Conservation (phyloP, 495 filamentous ascomycete species). For the Xylaria bambusicola region DNA sequence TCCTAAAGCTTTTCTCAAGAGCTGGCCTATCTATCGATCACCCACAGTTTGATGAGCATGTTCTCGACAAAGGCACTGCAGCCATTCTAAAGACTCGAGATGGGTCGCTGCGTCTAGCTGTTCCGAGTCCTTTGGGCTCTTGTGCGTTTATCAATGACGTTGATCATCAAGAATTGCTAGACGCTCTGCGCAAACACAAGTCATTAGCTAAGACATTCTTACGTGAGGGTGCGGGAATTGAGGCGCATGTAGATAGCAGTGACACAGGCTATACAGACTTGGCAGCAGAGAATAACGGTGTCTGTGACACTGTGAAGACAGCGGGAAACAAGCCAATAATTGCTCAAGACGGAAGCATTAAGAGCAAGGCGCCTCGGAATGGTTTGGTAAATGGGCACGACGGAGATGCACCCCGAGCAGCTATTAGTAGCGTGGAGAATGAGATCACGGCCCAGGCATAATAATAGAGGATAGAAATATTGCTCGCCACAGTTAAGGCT, state of each 20-base stretch:
- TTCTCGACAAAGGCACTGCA: slow-evolving; percentile 59
- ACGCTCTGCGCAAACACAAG: slow-evolving; percentile 56
- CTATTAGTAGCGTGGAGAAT: slow-evolving; percentile 9
- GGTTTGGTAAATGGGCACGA: slow-evolving; percentile 15
- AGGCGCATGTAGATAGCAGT: slow-evolving; percentile 62
- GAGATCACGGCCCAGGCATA: slow-evolving; percentile 28
- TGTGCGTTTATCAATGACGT: slow-evolving; percentile 64
- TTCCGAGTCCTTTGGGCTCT: slow-evolving; percentile 56
- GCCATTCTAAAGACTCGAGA: slow-evolving; percentile 67
- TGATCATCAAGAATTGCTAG: slow-evolving; percentile 48
- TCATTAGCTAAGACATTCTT: slow-evolving; percentile 54
- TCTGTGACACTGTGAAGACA: background rate
- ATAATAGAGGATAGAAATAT: background rate
- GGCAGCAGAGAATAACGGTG: slow-evolving; percentile 21
- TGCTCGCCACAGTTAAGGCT: background rate
- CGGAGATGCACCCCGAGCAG: slow-evolving; percentile 3
- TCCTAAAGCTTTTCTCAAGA: slow-evolving; percentile 61
- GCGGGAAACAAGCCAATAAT: background rate
- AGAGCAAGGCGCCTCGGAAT: background rate
- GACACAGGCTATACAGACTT: slow-evolving; percentile 52
- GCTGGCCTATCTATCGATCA: slow-evolving; percentile 66
- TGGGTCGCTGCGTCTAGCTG: slow-evolving; percentile 59
- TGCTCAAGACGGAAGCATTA: background rate
- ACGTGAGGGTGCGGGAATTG: slow-evolving; percentile 58
- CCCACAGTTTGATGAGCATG: slow-evolving; percentile 56